phyloP scores from a whole-genome alignment of 2,329 filamentous ascomycete genomes.

The Aspergillus intermedius region DNA sequence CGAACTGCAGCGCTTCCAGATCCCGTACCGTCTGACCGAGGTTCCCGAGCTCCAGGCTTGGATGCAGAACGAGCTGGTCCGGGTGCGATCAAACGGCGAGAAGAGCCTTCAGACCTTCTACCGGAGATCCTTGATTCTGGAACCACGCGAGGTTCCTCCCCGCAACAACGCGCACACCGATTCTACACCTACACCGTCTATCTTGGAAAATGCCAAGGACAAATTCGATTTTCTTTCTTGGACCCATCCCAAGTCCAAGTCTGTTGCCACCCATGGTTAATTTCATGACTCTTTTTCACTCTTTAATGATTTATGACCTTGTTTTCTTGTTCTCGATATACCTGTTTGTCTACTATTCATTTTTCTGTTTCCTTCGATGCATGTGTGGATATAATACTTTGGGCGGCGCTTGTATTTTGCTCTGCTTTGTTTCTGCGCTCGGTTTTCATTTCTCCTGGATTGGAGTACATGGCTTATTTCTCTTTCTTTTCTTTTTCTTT shows the following conservation, averaged over 20 bases:
- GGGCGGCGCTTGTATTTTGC: constrained; percentile 7
- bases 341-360: constrained; percentile 1
- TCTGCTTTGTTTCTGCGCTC: constrained; percentile 1
- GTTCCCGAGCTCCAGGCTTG: constrained; percentile 87
- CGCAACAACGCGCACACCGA: constrained; percentile 18
- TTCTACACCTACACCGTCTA: constrained; percentile 21
- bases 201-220: constrained; percentile 39
- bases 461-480: background rate
- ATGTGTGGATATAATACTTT: constrained; percentile 3
- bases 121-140: constrained; percentile 74
- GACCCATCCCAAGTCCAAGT: constrained; percentile 42
- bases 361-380: background rate
- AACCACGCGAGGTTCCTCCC: constrained; percentile 50
- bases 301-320: constrained; percentile 16
- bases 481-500: background rate
- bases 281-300: background rate
- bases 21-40: constrained; percentile 77
- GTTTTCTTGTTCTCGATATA: constrained; percentile 2
- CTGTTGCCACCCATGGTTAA: constrained; percentile 31
- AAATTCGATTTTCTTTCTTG: constrained; percentile 49
- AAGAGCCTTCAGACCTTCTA: constrained; percentile 64
- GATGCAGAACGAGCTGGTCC: constrained; percentile 74
- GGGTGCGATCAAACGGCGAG: constrained; percentile 61
- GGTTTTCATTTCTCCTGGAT: background rate
- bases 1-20: constrained; percentile 92